Percentiles rank a stretch among this genome's conserved stretches.
Evolutionary conservation across 371 early-diverging fungal species (phyloP).

Genomic region (Mortierella sp.): DNA sequence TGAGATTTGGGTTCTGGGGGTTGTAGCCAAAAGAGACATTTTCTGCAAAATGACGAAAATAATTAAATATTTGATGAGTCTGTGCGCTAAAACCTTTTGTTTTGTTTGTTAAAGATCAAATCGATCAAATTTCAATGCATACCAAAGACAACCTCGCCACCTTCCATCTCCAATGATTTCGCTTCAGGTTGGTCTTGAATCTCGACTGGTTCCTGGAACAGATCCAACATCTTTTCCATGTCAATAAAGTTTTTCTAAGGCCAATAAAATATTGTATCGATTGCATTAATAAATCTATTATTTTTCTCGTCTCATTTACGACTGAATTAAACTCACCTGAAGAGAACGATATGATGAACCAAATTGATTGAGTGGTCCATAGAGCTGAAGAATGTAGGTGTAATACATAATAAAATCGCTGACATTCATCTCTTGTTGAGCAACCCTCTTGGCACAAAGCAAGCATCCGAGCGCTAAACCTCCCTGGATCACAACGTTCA

Average conservation of each 20-base stretch:
- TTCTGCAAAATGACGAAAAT: slow-evolving; percentile 57
- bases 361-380: slow-evolving; percentile 70
- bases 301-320: no score
- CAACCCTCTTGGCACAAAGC: slow-evolving; percentile 84
- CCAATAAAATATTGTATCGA: background rate
- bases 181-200: slow-evolving; percentile 73
- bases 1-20: slow-evolving; percentile 73
- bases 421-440: slow-evolving; percentile 75
- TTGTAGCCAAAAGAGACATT: slow-evolving; percentile 88
- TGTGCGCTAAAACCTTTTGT: slow-evolving; percentile 6
- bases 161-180: slow-evolving; percentile 60
- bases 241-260: slow-evolving; percentile 85
- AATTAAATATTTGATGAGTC: background rate
- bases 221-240: slow-evolving; percentile 93
- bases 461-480: slow-evolving; percentile 85
- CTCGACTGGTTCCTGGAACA: slow-evolving; percentile 81
- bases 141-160: slow-evolving; percentile 79
- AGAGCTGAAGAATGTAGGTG: slow-evolving; percentile 86
- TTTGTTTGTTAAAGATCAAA: background rate
- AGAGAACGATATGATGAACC: slow-evolving; percentile 55
- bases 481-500: slow-evolving; percentile 86
- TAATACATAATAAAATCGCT: slow-evolving; percentile 92
- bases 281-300: no score
- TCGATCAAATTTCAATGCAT: slow-evolving; percentile 15
- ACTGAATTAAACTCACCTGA: slow-evolving; percentile 20